Conservation (phyloP, 768 basidiomycete species). For the Suillus luteus region DNA sequence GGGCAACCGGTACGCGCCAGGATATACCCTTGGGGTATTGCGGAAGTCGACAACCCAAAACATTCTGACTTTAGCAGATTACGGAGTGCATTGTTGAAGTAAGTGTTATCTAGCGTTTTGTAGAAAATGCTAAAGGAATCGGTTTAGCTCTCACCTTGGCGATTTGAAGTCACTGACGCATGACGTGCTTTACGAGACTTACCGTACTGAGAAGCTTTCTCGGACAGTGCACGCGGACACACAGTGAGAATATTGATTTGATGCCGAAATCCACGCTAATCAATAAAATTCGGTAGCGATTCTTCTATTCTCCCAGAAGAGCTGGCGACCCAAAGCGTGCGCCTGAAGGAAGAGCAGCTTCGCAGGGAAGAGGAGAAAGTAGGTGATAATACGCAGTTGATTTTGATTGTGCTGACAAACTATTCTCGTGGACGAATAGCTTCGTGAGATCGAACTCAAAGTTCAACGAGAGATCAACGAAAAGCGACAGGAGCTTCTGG, state of each 20-base stretch:
- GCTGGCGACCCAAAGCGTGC: conserved; percentile 93
- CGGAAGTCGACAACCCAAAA: conserved; percentile 98
- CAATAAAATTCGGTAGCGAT: conserved; percentile 48
- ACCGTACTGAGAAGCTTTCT: conserved; percentile 96
- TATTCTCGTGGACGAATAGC: conserved; percentile 41
- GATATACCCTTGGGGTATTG: conserved; percentile 98
- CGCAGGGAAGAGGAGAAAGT: conserved; percentile 97
- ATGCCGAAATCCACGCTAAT: conserved; percentile 27
- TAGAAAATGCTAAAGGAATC: neutral
- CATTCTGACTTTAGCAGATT: conserved; percentile 98
- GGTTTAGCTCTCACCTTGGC: conserved; percentile 80
- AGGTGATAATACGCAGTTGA: conserved; percentile 6
- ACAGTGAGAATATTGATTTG: conserved; percentile 45
- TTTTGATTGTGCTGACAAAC: conserved; percentile 10
- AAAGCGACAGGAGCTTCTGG: conserved; percentile 93
- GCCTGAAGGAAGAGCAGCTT: conserved; percentile 98
- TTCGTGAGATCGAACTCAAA: conserved; percentile 97
- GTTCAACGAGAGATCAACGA: conserved; percentile 98
- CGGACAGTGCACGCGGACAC: conserved; percentile 83
- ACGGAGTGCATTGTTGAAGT: conserved; percentile 90
- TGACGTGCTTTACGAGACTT: conserved; percentile 94
- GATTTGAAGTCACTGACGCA: conserved; percentile 94
- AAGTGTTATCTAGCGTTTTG: conserved; percentile 24
- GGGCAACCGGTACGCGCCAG: conserved; percentile 91
- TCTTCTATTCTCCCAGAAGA: conserved; percentile 95